Evolutionary conservation across 345 rosid genomes (phyloP).

Genomic region (Laguncularia racemosa): DNA sequence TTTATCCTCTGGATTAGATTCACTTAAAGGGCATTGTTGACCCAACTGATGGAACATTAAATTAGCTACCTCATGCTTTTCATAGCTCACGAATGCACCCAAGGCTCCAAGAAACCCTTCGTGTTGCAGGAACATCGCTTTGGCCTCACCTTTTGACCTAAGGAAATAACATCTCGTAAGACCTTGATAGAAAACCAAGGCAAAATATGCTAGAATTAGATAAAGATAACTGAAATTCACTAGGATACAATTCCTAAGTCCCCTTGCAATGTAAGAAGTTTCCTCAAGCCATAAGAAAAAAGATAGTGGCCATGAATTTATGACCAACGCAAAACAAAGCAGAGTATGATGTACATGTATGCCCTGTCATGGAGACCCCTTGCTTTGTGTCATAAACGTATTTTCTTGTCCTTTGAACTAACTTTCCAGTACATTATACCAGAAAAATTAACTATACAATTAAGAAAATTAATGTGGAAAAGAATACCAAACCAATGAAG

Average conservation of each 20-base stretch:
- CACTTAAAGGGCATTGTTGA: constrained; percentile 5
- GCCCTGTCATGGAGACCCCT: too few relatives aligned
- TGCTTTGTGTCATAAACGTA: too few relatives aligned
- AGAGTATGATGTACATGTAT: too few relatives aligned
- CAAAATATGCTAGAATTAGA: not conserved
- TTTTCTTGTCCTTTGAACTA: too few relatives aligned
- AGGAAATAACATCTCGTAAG: not conserved
- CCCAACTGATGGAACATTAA: constrained; percentile 9
- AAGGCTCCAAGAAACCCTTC: constrained; percentile 90
- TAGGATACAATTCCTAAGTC: not conserved
- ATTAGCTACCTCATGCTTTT: constrained; percentile 21
- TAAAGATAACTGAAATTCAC: not conserved
- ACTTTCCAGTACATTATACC: too few relatives aligned
- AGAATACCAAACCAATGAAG: not conserved
- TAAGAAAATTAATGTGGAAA: too few relatives aligned
- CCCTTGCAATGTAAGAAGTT: not conserved
- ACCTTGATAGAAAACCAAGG: not conserved
- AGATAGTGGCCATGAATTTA: not conserved
- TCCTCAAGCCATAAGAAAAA: not conserved
- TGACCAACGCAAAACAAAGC: too few relatives aligned
- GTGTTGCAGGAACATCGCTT: constrained; percentile 76
- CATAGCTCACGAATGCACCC: constrained; percentile 65
- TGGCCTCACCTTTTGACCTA: constrained; percentile 90
- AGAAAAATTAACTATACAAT: too few relatives aligned
- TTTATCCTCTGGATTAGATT: constrained; percentile 14